A percentile compares a stretch with the other conserved stretches of the same genome.
Evolutionary conservation across 805 yeast species (phyloP).

Genomic region (Suhomyces kilbournensis): DNA sequence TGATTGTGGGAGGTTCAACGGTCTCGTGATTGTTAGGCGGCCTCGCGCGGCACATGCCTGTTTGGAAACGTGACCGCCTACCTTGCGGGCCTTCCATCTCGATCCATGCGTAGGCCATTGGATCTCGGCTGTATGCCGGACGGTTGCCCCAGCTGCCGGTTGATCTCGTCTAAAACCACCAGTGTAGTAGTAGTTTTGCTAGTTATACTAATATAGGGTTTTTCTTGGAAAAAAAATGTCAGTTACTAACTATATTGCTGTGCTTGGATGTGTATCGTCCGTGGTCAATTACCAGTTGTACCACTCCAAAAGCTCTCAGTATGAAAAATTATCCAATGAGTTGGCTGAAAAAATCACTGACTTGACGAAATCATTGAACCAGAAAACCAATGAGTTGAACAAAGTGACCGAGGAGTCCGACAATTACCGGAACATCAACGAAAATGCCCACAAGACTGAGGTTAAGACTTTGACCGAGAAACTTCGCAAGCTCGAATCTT

Average conservation of each 20-base stretch:
- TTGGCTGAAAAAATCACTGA: constrained; percentile 10
- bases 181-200: neutral
- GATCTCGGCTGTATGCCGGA: neutral
- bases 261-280: constrained; percentile 18
- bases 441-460: constrained; percentile 9
- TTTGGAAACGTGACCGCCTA: neutral
- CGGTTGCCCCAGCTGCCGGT: neutral
- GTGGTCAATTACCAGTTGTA: constrained; percentile 19
- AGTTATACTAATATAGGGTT: neutral
- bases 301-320: constrained; percentile 15
- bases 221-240: neutral
- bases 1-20: neutral
- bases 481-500: constrained; percentile 2
- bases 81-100: neutral
- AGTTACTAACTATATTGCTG: constrained; percentile 15
- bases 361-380: constrained; percentile 7
- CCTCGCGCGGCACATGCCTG: neutral
- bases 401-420: constrained; percentile 1
- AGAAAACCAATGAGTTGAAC: constrained; percentile 7
- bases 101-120: neutral
- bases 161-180: neutral
- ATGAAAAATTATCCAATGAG: constrained; percentile 9
- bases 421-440: constrained; percentile 2
- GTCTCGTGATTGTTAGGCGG: neutral
- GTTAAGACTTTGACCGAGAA: constrained; percentile 1